phyloP scores from a whole-genome alignment of 73 alveolate species.

The Paraurostyla sp. region DNA sequence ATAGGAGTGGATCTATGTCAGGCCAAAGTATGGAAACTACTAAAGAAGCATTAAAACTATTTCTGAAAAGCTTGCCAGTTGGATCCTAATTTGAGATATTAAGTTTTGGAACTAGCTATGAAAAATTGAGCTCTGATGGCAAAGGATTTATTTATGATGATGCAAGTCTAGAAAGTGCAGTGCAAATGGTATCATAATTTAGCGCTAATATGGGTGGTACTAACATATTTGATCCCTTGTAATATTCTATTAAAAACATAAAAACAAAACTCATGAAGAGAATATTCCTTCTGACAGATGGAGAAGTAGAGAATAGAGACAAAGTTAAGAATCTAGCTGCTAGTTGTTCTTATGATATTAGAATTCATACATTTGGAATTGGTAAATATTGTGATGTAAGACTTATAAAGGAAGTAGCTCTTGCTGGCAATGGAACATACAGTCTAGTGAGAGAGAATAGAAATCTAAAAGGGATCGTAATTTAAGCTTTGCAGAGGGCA shows the following conservation, averaged over 20 bases:
- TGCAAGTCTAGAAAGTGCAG: background rate
- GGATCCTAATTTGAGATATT: conserved; percentile 52
- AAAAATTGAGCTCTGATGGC: background rate
- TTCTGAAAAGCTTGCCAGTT: conserved; percentile 70
- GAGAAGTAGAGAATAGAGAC: conserved; percentile 36
- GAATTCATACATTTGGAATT: conserved; percentile 48
- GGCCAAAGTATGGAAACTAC: conserved; percentile 77
- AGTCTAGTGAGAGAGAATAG: background rate
- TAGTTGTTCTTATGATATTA: background rate
- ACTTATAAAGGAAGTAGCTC: background rate
- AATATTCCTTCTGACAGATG: conserved; percentile 67
- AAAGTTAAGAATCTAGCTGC: background rate
- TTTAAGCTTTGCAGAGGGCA: background rate
- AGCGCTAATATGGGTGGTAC: conserved; percentile 77
- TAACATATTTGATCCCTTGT: conserved; percentile 46
- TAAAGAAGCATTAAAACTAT: conserved; percentile 71
- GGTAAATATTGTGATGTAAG: background rate
- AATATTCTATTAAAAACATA: background rate
- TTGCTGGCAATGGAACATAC: conserved; percentile 8
- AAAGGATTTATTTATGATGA: conserved; percentile 28
- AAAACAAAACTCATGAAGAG: background rate
- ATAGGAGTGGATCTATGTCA: too few relatives aligned
- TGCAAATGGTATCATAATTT: background rate
- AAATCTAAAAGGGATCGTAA: background rate
- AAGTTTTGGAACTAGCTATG: conserved; percentile 49